Evolutionary conservation across 31 red algal genomes (phyloP).

Genomic region (Endocladia muricata): DNA sequence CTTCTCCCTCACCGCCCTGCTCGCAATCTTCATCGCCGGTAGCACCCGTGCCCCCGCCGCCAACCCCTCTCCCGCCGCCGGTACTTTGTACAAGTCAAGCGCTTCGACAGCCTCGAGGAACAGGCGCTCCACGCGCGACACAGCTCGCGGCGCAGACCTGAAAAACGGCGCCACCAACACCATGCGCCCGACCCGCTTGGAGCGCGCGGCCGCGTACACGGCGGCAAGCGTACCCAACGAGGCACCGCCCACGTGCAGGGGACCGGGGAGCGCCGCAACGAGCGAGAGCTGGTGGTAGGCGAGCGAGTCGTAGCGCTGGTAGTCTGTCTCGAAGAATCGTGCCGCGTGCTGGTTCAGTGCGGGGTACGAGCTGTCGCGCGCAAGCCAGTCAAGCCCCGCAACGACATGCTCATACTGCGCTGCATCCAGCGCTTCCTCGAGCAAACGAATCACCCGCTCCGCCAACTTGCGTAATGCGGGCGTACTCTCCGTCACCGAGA

Average conservation of each 20-base stretch:
- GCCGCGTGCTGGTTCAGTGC: not conserved
- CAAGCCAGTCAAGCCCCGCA: not conserved
- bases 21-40: not conserved
- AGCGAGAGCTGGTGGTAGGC: not conserved
- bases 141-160: not conserved
- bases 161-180: constrained; percentile 14
- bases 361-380: not conserved
- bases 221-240: constrained; percentile 15
- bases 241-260: not conserved
- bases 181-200: not conserved
- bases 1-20: not conserved
- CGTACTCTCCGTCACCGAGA: too few relatives aligned
- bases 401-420: not conserved
- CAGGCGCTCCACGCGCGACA: not conserved
- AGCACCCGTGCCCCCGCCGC: not conserved
- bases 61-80: not conserved
- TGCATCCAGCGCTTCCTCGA: not conserved
- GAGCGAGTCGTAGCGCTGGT: constrained; percentile 9
- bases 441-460: not conserved
- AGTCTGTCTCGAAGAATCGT: not conserved
- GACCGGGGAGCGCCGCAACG: constrained; percentile 8
- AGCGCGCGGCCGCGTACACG: not conserved
- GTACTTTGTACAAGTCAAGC: constrained; percentile 10
- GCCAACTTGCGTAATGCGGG: not conserved
- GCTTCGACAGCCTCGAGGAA: not conserved